phyloP scores from a whole-genome alignment of 345 rosid genomes.

The Euphorbia lathyris region DNA sequence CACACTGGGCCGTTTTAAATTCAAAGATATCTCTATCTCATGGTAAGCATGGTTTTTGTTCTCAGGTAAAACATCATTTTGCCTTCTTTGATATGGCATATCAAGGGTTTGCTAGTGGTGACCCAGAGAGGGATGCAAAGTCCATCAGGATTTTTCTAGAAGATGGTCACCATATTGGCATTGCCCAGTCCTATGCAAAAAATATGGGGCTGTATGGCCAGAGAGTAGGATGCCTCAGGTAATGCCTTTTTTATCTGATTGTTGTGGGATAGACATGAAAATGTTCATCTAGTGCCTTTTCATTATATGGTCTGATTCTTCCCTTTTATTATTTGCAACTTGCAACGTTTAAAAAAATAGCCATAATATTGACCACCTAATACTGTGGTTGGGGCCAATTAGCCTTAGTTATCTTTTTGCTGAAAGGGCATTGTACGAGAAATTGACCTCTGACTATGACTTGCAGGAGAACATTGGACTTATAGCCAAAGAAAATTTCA shows the following conservation, averaged over 20 bases:
- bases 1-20: neutral
- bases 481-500: no score
- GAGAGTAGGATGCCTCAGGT: conserved; percentile 98
- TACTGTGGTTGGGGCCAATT: no score
- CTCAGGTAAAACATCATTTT: conserved; percentile 79
- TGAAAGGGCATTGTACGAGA: no score
- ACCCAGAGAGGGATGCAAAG: conserved; percentile 92
- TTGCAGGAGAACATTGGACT: no score
- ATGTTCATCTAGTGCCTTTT: neutral
- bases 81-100: conserved; percentile 98
- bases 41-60: conserved; percentile 9
- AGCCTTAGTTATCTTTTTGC: no score
- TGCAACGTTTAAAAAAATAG: neutral
- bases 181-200: conserved; percentile 93
- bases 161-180: conserved; percentile 88
- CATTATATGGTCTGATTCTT: neutral
- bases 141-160: conserved; percentile 87
- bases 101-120: conserved; percentile 98
- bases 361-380: no score
- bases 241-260: conserved; percentile 15
- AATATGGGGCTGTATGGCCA: conserved; percentile 99
- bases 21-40: neutral
- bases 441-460: no score
- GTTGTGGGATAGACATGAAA: neutral
- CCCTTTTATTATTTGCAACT: neutral